Conservation (phyloP, 208 protist genomes). For the Acanthamoeba healyi region DNA sequence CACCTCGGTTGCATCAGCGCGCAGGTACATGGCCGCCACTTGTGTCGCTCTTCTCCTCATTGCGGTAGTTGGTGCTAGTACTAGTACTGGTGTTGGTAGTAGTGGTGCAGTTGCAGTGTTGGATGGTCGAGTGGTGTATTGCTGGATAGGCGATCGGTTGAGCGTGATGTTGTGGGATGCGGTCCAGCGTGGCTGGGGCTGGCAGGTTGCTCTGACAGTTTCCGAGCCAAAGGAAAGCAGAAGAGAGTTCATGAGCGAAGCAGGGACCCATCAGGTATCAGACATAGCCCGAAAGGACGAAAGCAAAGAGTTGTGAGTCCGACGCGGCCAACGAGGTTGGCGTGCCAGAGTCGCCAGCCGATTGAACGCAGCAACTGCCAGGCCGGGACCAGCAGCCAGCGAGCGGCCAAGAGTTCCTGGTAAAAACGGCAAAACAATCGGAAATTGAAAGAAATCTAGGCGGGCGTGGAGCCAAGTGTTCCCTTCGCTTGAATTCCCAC, state of each 20-base stretch:
- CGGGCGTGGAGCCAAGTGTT: background rate
- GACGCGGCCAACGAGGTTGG: too few species aligned
- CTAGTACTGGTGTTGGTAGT: background rate
- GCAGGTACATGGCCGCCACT: background rate
- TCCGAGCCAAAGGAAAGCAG: background rate
- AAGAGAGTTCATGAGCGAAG: background rate
- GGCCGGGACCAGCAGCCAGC: too few species aligned
- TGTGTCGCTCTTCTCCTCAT: constrained; percentile 49
- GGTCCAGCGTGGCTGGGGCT: too few species aligned
- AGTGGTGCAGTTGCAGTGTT: background rate
- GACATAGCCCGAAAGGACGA: background rate
- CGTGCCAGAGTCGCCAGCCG: too few species aligned
- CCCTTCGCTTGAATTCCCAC: background rate
- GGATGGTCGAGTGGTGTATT: background rate
- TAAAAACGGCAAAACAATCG: background rate
- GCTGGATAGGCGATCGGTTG: too few species aligned
- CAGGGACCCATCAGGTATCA: background rate
- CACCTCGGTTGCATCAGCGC: background rate
- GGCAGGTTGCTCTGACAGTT: background rate
- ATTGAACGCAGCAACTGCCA: too few species aligned
- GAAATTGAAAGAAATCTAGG: constrained; percentile 1
- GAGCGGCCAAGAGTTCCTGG: background rate
- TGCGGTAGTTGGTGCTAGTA: background rate
- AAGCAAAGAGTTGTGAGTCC: too few species aligned
- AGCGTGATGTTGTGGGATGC: too few species aligned